Evolutionary conservation across 331 rosid species (phyloP).

Genomic region (Arachis monticola): DNA sequence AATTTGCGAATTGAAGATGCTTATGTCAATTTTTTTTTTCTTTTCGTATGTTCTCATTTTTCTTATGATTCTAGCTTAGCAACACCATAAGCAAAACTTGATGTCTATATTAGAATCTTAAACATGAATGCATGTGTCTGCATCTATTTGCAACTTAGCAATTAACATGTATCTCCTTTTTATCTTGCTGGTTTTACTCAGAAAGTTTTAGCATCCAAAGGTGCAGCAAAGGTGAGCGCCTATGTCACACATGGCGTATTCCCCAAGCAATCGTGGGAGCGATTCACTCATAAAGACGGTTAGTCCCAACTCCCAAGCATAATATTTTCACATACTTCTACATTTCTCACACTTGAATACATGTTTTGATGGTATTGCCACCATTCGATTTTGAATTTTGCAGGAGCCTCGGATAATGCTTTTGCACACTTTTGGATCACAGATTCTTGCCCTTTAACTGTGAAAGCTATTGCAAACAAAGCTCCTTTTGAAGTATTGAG

Average conservation of each 20-base stretch:
- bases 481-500: conserved; percentile 94
- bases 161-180: conserved; percentile 12
- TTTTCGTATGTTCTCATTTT: conserved; percentile 19
- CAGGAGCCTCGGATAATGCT: conserved; percentile 53
- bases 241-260: conserved; percentile 94
- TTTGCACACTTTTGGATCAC: conserved; percentile 95
- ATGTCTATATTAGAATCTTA: conserved; percentile 3
- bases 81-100: conserved; percentile 9
- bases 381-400: conserved; percentile 29
- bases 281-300: conserved; percentile 77
- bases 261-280: conserved; percentile 87
- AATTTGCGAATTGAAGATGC: neutral
- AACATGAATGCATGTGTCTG: conserved; percentile 1
- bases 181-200: conserved; percentile 37
- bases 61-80: neutral
- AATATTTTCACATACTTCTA: neutral
- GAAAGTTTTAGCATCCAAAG: conserved; percentile 90
- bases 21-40: conserved; percentile 10
- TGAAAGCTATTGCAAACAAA: conserved; percentile 67
- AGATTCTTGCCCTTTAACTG: conserved; percentile 91
- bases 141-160: conserved; percentile 25
- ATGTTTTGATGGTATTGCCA: conserved; percentile 9
- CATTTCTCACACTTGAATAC: neutral
- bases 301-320: conserved; percentile 24
- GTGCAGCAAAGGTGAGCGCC: conserved; percentile 91